phyloP scores from a whole-genome alignment of 495 filamentous ascomycete genomes.

The Xylaria scruposa region DNA sequence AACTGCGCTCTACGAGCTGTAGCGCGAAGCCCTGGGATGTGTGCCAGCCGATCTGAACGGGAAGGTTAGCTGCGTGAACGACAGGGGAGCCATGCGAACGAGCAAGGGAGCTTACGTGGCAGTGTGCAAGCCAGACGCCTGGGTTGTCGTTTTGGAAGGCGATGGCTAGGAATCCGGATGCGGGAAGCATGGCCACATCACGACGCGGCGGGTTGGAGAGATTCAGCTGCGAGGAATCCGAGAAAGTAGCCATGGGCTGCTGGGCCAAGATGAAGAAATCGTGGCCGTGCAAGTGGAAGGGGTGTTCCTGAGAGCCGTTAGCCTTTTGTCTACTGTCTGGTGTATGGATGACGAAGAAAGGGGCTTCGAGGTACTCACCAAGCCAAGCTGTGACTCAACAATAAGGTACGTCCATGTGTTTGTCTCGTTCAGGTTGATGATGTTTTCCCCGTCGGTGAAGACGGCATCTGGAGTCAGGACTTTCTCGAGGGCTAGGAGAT shows the following conservation, averaged over 20 bases:
- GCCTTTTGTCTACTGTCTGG: slow-evolving; percentile 22
- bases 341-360: slow-evolving; percentile 28
- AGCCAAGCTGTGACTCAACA: slow-evolving; percentile 38
- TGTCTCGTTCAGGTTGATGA: slow-evolving; percentile 45
- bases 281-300: slow-evolving; percentile 65
- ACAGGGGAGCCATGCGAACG: neutral
- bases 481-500: slow-evolving; percentile 42
- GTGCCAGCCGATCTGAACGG: slow-evolving; percentile 59
- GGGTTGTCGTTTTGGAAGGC: slow-evolving; percentile 66
- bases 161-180: slow-evolving; percentile 54
- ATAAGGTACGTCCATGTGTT: slow-evolving; percentile 53
- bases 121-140: slow-evolving; percentile 61
- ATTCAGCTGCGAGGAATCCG: slow-evolving; percentile 40
- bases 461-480: slow-evolving; percentile 42
- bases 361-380: slow-evolving; percentile 21
- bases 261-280: slow-evolving; percentile 65
- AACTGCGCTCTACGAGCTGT: slow-evolving; percentile 54
- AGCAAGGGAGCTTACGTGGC: slow-evolving; percentile 38
- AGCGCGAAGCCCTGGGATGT: slow-evolving; percentile 54
- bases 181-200: slow-evolving; percentile 64
- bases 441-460: slow-evolving; percentile 41
- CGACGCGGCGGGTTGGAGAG: slow-evolving; percentile 58
- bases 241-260: slow-evolving; percentile 32
- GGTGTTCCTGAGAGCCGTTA: slow-evolving; percentile 40
- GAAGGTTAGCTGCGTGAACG: slow-evolving; percentile 19